Percentiles rank a stretch among this genome's conserved stretches.
Conservation (phyloP, 495 filamentous ascomycete species). For the Podospora pseudopauciseta region DNA sequence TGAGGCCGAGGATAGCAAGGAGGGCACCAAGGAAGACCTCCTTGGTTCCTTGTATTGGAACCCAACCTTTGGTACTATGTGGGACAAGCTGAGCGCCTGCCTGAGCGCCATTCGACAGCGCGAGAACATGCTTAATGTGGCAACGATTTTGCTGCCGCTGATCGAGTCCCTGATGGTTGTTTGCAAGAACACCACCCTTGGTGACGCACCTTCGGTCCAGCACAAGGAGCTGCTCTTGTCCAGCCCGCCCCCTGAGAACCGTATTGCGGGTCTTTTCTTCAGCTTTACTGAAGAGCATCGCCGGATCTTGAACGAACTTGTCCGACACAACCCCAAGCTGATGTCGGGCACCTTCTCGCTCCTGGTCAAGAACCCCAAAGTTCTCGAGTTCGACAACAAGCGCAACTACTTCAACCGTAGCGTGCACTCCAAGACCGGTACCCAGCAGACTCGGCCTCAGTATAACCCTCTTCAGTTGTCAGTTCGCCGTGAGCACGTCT, state of each 20-base stretch:
- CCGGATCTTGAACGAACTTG: conserved; percentile 96
- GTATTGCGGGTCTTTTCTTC: conserved; percentile 92
- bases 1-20: conserved; percentile 51
- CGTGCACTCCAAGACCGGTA: conserved; percentile 70
- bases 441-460: conserved; percentile 53
- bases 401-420: conserved; percentile 97
- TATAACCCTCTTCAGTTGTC: conserved; percentile 77
- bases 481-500: conserved; percentile 91
- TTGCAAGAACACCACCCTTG: conserved; percentile 91
- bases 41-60: conserved; percentile 86
- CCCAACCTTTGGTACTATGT: conserved; percentile 80
- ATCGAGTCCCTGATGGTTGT: conserved; percentile 98
- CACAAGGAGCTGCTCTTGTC: conserved; percentile 67
- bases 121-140: conserved; percentile 93
- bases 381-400: conserved; percentile 99
- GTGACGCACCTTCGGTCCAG: conserved; percentile 54
- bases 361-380: conserved; percentile 96
- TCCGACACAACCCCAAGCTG: conserved; percentile 91
- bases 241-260: conserved; percentile 74
- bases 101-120: conserved; percentile 81
- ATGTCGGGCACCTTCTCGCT: conserved; percentile 98
- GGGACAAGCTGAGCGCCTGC: conserved; percentile 92
- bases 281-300: conserved; percentile 97
- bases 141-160: conserved; percentile 87
- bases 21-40: conserved; percentile 69